Conservation (phyloP, 139 green algal species). For the Chlamydomonas incerta region DNA sequence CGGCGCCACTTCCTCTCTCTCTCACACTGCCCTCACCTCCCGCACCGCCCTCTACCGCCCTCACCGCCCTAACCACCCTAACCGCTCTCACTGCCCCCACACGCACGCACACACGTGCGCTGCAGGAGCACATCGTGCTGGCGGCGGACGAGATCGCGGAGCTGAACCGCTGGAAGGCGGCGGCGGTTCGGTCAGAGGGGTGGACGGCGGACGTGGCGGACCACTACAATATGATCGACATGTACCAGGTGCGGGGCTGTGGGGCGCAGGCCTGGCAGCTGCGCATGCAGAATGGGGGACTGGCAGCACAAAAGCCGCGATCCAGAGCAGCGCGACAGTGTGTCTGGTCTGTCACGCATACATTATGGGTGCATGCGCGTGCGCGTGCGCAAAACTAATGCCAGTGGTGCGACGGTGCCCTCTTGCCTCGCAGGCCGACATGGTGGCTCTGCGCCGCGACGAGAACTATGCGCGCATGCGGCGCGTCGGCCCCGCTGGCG, state of each 20-base stretch:
- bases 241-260: background rate
- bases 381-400: too few species aligned
- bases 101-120: background rate
- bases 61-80: too few species aligned
- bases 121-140: background rate
- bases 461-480: slow-evolving; percentile 35
- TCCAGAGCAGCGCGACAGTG: too few species aligned
- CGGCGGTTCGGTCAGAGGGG: background rate
- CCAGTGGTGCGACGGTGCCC: too few species aligned
- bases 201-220: slow-evolving; percentile 31
- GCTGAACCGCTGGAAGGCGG: slow-evolving; percentile 33
- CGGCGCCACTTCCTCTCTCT: background rate
- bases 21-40: background rate
- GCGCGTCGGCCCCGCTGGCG: slow-evolving; percentile 34
- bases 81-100: too few species aligned
- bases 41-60: too few species aligned
- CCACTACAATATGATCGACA: slow-evolving; percentile 8
- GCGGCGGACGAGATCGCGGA: background rate
- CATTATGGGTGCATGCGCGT: too few species aligned
- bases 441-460: slow-evolving; percentile 36
- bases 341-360: too few species aligned
- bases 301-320: too few species aligned
- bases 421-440: slow-evolving; percentile 33
- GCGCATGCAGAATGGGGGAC: too few species aligned
- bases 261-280: too few species aligned